Base-by-base conservation (phyloP, 768 basidiomycete species). In the Tulasnella sp. region DNA sequence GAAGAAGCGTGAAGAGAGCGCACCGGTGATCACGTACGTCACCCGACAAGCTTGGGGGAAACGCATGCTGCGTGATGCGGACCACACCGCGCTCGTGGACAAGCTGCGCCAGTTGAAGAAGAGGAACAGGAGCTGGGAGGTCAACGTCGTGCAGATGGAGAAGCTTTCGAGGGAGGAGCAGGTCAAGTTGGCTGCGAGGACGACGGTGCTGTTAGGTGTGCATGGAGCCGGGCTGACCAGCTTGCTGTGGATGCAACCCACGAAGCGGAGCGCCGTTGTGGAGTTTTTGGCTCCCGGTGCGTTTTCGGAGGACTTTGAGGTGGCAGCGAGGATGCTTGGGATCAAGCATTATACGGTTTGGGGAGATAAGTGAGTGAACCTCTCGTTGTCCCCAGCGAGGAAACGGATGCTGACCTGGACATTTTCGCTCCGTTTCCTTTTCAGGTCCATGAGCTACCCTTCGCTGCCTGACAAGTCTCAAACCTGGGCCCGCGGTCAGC, bases 301-400 rank as follows among this genome's bases (percentile, higher is more conserved):
- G 0, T 94, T 92, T 78, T 89, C 92, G 37, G 89, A 91, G 76
- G 93, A 94, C 76, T 94, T 94, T 78, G 87, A 92, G 76, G 94
- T 91, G 87, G 68, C 74, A 11, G 47, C 77, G 1, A 71, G 78
- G 68, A 80, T 80, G 4, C 75, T 81, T 12, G 80, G 80, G 2
- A 79, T 72, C 52, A 83, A 81, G 0, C 90, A 94, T 78, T 92
- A 88, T 75, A 91, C 91, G 9, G 90, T 96, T 79, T 96, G 95
- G 94, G 86, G 86, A 17, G 82, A 87, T 69, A 77, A 83, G 90
- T 91, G 75, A 63, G 85, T 80, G 40, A 94, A 94, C 0, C 92
- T 96, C 39, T 92, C 95, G 77, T 94, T 95, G 77, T 94, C 96
- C 80, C 94, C 93, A 79, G 79, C 89, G 89, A 0, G 84, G 84